These are phyloP conservation scores for Piromyces finnis DNA, from an alignment of 192 early-diverging fungal genomes.

Conservation along the genomic window DNA sequence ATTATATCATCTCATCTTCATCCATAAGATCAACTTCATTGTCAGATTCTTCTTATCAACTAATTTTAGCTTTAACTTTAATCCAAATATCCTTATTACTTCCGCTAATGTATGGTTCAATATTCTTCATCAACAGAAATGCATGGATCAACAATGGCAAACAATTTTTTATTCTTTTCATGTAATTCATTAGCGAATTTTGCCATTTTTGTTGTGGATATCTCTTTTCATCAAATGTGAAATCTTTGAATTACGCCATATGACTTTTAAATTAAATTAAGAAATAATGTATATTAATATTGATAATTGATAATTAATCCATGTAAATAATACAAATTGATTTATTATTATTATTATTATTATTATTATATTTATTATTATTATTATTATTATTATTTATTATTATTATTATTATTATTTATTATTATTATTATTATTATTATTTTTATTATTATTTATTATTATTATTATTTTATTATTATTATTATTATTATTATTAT, in stretches of 20 bases:
- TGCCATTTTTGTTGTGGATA: constrained; percentile 29
- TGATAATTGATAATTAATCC: no score
- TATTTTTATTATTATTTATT: no score
- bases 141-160: constrained; percentile 48
- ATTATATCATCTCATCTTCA: not conserved
- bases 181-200: constrained; percentile 22
- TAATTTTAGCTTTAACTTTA: constrained; percentile 8
- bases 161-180: constrained; percentile 23
- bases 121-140: constrained; percentile 28
- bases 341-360: no score
- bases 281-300: no score
- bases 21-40: not conserved
- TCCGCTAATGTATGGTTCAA: constrained; percentile 25
- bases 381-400: no score
- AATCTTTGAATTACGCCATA: constrained; percentile 40
- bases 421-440: no score
- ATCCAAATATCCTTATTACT: constrained; percentile 29
- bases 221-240: constrained; percentile 30
- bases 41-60: not conserved
- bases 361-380: no score
- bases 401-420: no score
- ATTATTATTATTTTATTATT: no score
- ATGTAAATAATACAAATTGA: no score
- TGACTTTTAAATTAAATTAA: constrained; percentile 7
- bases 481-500: no score